Base-by-base conservation (phyloP, 305 asterid genomes). In the Fraxinus platypoda region DNA sequence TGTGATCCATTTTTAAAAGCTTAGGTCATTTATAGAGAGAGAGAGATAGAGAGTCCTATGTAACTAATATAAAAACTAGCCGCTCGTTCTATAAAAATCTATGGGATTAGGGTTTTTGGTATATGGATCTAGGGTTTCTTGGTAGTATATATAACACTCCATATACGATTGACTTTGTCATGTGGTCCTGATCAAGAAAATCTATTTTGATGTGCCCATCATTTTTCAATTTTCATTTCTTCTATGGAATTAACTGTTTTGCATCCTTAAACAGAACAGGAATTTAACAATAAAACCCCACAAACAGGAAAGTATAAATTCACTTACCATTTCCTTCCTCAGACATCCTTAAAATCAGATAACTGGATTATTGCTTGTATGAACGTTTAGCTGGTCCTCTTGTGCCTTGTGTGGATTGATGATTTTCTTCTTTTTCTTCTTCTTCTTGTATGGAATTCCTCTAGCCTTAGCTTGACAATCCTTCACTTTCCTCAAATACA, bases 401-500 rank as follows among this genome's bases (percentile, higher is more conserved):
- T 77, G 82, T 3, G 64, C 68, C 35, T 86, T 86, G 38, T 59
- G 33, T 8, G 82, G 86, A 70, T 73, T 84, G 76, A 13, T 79
- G 62, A 82, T 68, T 59, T 89, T 90, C 87, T 88, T 91, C 92
- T 88, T 93, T 90, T 90, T 90, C 86, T 94, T 94, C 64, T n/a
- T 52, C 91, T 94, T 94, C 94, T 94, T 94, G 62, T 90, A 94
- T 0, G 93, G 92, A 76, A 94, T 92, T 80, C 98, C 98, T 84
- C 98, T 91, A 0, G 98, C 98, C 76, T 94, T 94, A 0, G 94
- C 91, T 59, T 94, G 98, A 62, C 94, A 92, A 8, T 93, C 98
- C 88, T 94, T 94, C 8, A 94, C 97, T 82, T 94, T 97, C 6
- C 97, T 83, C 19, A 94, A 84, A 41, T 88, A 92, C 26, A 93